phyloP scores from a whole-genome alignment of 768 basidiomycete species.

The Sarcomyxa edulis region DNA sequence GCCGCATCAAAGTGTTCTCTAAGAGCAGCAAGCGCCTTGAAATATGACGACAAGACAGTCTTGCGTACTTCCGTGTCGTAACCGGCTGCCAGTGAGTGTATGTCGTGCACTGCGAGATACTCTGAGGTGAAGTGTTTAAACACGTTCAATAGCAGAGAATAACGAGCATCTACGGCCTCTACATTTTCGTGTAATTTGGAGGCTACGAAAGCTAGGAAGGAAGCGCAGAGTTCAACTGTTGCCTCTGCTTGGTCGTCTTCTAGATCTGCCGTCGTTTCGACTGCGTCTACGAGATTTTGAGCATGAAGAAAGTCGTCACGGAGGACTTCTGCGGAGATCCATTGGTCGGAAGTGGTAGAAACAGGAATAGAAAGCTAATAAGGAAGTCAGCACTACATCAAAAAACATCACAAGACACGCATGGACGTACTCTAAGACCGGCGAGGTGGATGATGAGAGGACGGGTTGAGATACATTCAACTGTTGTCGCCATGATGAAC shows the following conservation, averaged over 20 bases:
- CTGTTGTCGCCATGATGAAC: too few relatives aligned
- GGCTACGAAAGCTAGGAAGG: constrained; percentile 77
- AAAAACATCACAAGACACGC: too few relatives aligned
- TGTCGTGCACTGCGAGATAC: constrained; percentile 68
- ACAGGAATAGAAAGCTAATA: constrained; percentile 81
- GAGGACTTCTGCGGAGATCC: constrained; percentile 90
- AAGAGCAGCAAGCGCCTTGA: constrained; percentile 65
- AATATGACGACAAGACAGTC: constrained; percentile 75
- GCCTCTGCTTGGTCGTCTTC: constrained; percentile 57
- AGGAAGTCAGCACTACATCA: too few relatives aligned
- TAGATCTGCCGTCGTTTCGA: constrained; percentile 45
- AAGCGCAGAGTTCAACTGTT: constrained; percentile 72
- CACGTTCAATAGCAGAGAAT: constrained; percentile 65
- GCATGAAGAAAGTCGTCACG: constrained; percentile 81
- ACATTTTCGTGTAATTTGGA: constrained; percentile 53
- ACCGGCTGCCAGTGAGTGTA: constrained; percentile 74
- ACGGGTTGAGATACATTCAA: too few relatives aligned
- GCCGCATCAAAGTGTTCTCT: constrained; percentile 49
- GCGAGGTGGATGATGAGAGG: too few relatives aligned
- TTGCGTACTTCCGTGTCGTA: constrained; percentile 76
- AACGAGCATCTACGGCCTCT: constrained; percentile 46
- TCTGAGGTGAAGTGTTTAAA: constrained; percentile 74
- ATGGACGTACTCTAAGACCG: too few relatives aligned
- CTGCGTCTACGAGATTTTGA: constrained; percentile 51
- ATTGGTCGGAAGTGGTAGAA: constrained; percentile 73